A percentile compares a stretch with the other conserved stretches of the same genome.
Evolutionary conservation across 768 basidiomycete species (phyloP).

Genomic region (Russula compacta): DNA sequence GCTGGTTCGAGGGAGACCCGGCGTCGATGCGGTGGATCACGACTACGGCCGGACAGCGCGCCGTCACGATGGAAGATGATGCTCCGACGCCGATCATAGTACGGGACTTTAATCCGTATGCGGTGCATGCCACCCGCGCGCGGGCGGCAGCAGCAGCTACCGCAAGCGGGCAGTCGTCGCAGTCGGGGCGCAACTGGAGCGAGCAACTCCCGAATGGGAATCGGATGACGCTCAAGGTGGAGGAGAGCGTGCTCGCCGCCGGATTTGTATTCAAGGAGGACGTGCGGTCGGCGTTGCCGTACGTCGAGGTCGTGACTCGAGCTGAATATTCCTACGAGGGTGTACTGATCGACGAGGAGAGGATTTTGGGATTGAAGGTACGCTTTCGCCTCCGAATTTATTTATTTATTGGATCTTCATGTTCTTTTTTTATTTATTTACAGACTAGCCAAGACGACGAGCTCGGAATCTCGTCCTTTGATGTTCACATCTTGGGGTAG

Average conservation of each 20-base stretch:
- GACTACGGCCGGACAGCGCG: conserved; percentile 27
- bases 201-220: conserved; percentile 5
- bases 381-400: too few relatives aligned
- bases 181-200: background rate
- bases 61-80: conserved; percentile 15
- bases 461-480: conserved; percentile 12
- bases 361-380: conserved; percentile 26
- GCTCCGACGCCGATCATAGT: conserved; percentile 14
- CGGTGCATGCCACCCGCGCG: conserved; percentile 10
- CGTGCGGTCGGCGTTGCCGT: conserved; percentile 22
- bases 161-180: background rate
- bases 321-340: conserved; percentile 21
- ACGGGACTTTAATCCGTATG: conserved; percentile 23
- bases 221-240: conserved; percentile 1
- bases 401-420: background rate
- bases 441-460: conserved; percentile 10
- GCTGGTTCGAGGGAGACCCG: conserved; percentile 24
- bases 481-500: conserved; percentile 15
- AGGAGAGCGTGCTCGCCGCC: background rate
- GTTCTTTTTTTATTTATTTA: background rate
- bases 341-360: conserved; percentile 26
- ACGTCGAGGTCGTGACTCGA: conserved; percentile 20
- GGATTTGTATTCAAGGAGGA: conserved; percentile 18
- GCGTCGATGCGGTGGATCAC: conserved; percentile 26
- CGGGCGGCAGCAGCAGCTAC: background rate